Evolutionary conservation across 2,329 filamentous ascomycete genomes (phyloP).

Genomic region (Purpureocillium takamizusanense): DNA sequence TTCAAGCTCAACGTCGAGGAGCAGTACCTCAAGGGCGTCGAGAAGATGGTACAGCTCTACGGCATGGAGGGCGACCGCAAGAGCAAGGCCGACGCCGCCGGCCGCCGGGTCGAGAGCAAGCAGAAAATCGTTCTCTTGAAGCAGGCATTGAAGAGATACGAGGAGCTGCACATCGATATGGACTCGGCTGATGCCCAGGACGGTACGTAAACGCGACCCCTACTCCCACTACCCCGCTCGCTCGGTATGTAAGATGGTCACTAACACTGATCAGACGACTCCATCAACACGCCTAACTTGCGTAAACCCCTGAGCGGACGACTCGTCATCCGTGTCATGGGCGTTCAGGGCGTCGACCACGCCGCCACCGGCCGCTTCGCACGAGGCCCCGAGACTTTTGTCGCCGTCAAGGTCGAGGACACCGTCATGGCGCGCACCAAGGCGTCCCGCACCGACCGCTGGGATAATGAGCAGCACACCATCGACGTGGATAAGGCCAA

Average conservation of each 20-base stretch:
- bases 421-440: conserved; percentile 81
- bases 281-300: conserved; percentile 88
- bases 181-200: conserved; percentile 70
- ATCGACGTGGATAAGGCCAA: conserved; percentile 98
- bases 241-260: neutral
- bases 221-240: conserved; percentile 7
- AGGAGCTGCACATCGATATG: conserved; percentile 92
- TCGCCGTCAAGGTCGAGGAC: conserved; percentile 96
- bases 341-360: conserved; percentile 91
- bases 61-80: conserved; percentile 96
- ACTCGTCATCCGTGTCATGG: conserved; percentile 75
- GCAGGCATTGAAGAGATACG: conserved; percentile 92
- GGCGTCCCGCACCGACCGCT: conserved; percentile 76
- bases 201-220: conserved; percentile 54
- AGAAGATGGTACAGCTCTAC: conserved; percentile 98
- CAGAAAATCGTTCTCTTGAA: conserved; percentile 96
- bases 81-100: conserved; percentile 87
- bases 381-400: conserved; percentile 86
- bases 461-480: conserved; percentile 84
- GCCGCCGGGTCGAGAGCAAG: conserved; percentile 84
- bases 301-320: conserved; percentile 93
- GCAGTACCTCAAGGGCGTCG: conserved; percentile 96
- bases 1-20: conserved; percentile 99
- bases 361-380: conserved; percentile 77
- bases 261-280: conserved; percentile 60